These are phyloP conservation scores for Suillus variegatus DNA, from an alignment of 768 basidiomycete species.

Conservation along the genomic window DNA sequence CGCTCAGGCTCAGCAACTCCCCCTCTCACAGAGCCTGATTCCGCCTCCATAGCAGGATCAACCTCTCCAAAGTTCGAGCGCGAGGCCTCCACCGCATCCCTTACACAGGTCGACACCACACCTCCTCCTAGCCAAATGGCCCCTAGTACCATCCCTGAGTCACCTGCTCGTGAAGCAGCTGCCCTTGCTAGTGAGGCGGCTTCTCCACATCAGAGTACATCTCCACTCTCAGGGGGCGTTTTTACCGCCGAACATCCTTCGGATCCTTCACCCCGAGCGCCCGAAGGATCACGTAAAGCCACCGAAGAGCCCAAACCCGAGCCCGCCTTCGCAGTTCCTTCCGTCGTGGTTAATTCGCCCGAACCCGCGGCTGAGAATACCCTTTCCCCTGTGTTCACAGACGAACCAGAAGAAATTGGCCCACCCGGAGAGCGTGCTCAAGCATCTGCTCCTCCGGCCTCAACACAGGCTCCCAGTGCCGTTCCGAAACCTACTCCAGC, in stretches of 20 bases:
- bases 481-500: conserved; percentile 13
- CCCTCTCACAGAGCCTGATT: conserved; percentile 30
- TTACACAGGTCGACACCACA: conserved; percentile 36
- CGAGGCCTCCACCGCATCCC: conserved; percentile 28
- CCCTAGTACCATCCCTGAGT: conserved; percentile 66
- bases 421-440: conserved; percentile 4
- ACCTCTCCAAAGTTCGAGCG: conserved; percentile 30
- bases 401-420: conserved; percentile 43
- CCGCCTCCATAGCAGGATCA: conserved; percentile 25
- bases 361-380: conserved; percentile 33
- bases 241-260: conserved; percentile 20
- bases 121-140: conserved; percentile 33
- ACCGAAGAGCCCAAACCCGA: conserved; percentile 9
- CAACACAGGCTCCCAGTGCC: conserved; percentile 3
- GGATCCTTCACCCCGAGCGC: conserved; percentile 9
- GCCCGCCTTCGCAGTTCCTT: conserved; percentile 14
- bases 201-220: conserved; percentile 33
- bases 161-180: conserved; percentile 59
- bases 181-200: conserved; percentile 35
- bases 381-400: conserved; percentile 50
- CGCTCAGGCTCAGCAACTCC: conserved; percentile 28
- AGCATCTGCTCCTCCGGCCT: background rate
- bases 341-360: conserved; percentile 16
- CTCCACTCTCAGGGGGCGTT: conserved; percentile 42
- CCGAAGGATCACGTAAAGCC: conserved; percentile 7